Conservation (phyloP, 768 basidiomycete species). For the Tulasnella sp. region DNA sequence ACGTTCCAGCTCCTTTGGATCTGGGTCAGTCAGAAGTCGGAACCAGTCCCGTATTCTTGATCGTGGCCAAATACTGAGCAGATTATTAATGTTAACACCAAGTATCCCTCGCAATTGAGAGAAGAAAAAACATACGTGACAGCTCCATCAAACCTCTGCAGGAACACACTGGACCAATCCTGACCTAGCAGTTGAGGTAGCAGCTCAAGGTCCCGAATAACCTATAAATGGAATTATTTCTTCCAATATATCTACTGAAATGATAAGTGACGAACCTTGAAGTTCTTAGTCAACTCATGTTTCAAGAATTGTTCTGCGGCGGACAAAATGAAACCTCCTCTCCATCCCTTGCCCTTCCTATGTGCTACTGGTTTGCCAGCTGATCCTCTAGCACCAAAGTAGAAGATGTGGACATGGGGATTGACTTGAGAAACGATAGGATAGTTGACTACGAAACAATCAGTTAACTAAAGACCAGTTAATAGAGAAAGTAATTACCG, state of each 20-base stretch:
- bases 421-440: conserved; percentile 93
- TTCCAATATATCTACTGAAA: not conserved
- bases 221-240: conserved; percentile 25
- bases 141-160: conserved; percentile 82
- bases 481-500: conserved; percentile 31
- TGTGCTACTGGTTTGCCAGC: conserved; percentile 90
- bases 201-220: conserved; percentile 92
- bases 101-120: not conserved
- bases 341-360: conserved; percentile 90
- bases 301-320: conserved; percentile 93
- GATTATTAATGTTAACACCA: not conserved
- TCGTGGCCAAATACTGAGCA: conserved; percentile 37
- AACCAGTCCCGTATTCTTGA: conserved; percentile 37
- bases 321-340: conserved; percentile 85
- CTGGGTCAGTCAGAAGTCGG: conserved; percentile 70
- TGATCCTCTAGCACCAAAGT: conserved; percentile 82
- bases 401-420: conserved; percentile 72
- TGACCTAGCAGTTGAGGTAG: conserved; percentile 85
- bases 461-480: not conserved
- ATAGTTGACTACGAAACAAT: conserved; percentile 53
- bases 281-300: conserved; percentile 91
- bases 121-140: conserved; percentile 53
- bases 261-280: conserved; percentile 41
- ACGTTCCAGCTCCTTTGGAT: conserved; percentile 60
- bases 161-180: conserved; percentile 94